Conservation (phyloP, 176 grass and related monocot genomes). For the Tillandsia leiboldiana region DNA sequence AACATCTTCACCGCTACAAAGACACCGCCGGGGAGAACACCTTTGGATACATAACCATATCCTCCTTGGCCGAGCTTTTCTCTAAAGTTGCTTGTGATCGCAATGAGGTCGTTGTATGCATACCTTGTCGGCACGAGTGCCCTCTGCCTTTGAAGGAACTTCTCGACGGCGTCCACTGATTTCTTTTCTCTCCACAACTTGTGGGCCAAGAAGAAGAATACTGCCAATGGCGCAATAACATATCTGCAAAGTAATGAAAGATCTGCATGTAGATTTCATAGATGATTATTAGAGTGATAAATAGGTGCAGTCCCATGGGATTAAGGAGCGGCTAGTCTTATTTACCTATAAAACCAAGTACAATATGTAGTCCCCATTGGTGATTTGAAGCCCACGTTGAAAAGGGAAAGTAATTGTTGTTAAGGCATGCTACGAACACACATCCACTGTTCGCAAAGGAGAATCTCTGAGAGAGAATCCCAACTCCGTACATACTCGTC, state of each 20-base stretch:
- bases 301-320: background rate
- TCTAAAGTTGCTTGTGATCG: conserved; percentile 40
- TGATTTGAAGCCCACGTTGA: background rate
- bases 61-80: conserved; percentile 43
- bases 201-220: conserved; percentile 26
- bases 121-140: conserved; percentile 20
- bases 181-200: conserved; percentile 27
- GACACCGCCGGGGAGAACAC: background rate
- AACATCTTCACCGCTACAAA: conserved; percentile 36
- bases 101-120: conserved; percentile 30
- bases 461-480: background rate
- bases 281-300: background rate
- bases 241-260: conserved; percentile 11
- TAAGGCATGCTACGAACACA: background rate
- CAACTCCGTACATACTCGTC: background rate
- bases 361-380: background rate
- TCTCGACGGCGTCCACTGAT: conserved; percentile 23
- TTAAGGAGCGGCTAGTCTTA: background rate
- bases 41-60: conserved; percentile 36
- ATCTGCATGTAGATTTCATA: background rate
- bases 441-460: background rate
- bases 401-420: background rate
- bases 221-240: background rate
- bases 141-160: conserved; percentile 28
- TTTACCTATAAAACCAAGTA: background rate